Percentiles rank a stretch among this genome's conserved stretches.
Evolutionary conservation across 2,329 filamentous ascomycete species (phyloP).

Genomic region (Plenodomus tracheiphilus): DNA sequence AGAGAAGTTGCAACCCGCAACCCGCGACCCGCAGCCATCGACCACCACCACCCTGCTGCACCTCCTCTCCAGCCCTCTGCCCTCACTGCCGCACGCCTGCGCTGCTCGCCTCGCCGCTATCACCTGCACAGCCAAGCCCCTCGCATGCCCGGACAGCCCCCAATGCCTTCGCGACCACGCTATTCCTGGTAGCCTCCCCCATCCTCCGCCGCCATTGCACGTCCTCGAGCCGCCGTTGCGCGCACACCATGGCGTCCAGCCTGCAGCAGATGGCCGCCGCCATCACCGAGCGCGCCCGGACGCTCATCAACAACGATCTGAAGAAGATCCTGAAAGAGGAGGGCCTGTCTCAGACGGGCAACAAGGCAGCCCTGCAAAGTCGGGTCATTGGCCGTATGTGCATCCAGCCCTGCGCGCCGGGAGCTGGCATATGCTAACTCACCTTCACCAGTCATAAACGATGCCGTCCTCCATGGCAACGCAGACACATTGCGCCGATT

Average conservation of each 20-base stretch:
- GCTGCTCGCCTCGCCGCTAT: constrained; percentile 11
- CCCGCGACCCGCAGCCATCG: constrained; percentile 13
- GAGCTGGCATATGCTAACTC: constrained; percentile 15
- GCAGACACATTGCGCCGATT: constrained; percentile 42
- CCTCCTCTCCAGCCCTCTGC: too few relatives aligned
- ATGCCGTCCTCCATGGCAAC: constrained; percentile 40
- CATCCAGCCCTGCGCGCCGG: constrained; percentile 7
- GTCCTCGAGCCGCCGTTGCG: constrained; percentile 4
- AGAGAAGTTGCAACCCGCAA: constrained; percentile 24
- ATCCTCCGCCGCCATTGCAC: constrained; percentile 5
- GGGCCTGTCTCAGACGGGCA: constrained; percentile 70
- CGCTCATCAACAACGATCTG: constrained; percentile 67
- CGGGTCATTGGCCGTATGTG: constrained; percentile 80
- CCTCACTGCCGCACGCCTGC: constrained; percentile 9
- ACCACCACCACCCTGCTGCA: constrained; percentile 1
- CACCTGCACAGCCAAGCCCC: constrained; percentile 3
- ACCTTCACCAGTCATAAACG: constrained; percentile 44
- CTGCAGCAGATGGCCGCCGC: constrained; percentile 46
- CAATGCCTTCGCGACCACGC: constrained; percentile 14
- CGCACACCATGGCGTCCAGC: constrained; percentile 37
- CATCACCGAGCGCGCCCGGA: constrained; percentile 55
- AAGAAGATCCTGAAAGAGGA: constrained; percentile 77
- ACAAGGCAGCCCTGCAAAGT: constrained; percentile 79
- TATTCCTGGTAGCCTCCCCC: constrained; percentile 17
- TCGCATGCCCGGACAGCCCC: constrained; percentile 1